Percentiles rank a stretch among this genome's conserved stretches.
phyloP scores from a whole-genome alignment of 805 yeast genomes.

The Ogataea pilisensis region DNA sequence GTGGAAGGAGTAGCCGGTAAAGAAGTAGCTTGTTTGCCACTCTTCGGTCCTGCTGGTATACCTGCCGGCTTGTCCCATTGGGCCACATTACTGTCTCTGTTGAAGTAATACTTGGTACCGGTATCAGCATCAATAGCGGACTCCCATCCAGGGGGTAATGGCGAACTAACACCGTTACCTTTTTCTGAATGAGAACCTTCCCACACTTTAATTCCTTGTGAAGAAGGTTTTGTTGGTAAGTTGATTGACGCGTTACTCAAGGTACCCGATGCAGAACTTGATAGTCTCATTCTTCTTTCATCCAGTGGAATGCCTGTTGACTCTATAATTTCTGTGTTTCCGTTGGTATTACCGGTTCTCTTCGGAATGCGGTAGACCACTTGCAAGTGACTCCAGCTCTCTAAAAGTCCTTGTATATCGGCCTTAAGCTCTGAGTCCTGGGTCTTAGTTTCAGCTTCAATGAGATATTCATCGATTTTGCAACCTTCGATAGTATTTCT shows the following conservation, averaged over 20 bases:
- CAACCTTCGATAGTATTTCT: slow-evolving; percentile 73
- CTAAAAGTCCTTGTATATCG: slow-evolving; percentile 44
- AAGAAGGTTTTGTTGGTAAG: slow-evolving; percentile 1
- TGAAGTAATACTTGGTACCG: slow-evolving; percentile 50
- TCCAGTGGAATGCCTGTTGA: slow-evolving; percentile 10
- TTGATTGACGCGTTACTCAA: slow-evolving; percentile 3
- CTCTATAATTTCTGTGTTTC: not conserved
- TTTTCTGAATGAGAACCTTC: slow-evolving; percentile 12
- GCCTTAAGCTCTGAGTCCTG: slow-evolving; percentile 26
- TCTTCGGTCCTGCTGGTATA: slow-evolving; percentile 18
- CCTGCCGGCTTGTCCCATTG: slow-evolving; percentile 58
- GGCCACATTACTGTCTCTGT: slow-evolving; percentile 42
- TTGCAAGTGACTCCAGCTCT: slow-evolving; percentile 68
- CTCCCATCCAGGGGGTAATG: slow-evolving; percentile 66
- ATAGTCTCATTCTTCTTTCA: slow-evolving; percentile 21
- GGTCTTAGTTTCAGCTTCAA: slow-evolving; percentile 33
- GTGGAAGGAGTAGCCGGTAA: not conserved
- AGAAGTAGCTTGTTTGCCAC: not conserved
- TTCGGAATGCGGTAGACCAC: slow-evolving; percentile 87
- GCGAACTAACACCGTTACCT: slow-evolving; percentile 25
- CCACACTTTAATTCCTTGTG: not conserved
- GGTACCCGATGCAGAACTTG: slow-evolving; percentile 5
- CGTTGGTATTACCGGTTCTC: slow-evolving; percentile 30
- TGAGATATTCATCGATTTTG: slow-evolving; percentile 63
- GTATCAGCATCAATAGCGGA: slow-evolving; percentile 45